Base-by-base conservation (phyloP, 768 basidiomycete genomes). In the Trametes cingulata region DNA sequence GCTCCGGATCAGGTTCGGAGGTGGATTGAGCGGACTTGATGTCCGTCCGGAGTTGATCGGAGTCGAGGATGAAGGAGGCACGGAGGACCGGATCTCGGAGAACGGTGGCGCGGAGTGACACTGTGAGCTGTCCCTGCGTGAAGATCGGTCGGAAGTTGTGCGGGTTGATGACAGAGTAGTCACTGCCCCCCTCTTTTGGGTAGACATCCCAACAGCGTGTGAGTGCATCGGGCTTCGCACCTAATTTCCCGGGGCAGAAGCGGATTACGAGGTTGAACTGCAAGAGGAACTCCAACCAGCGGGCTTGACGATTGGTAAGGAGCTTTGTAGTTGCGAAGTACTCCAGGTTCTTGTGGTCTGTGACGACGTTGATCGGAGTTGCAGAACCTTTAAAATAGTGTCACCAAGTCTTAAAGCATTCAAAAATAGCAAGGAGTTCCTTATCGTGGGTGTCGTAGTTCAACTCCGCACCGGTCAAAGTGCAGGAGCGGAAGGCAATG, bases 391-490 rank as follows among this genome's bases (percentile, higher is more conserved):
- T 47, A 27, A 74, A 64, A n/a, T 60, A 74, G 22, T 62, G 53
- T 0, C 68, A 53, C 61, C 66, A 72, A 6, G 63, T 29, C 9
- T 50, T 39, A 49, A 77, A 72, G 0, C 70, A 62, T 3, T 71
- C 63, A 6, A 83, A 66, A 39, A 84, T 74, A 1, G 78, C 78
- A 1, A 83, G 70, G 13, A 83, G 66, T 68, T 84, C 82, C 61
- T 79, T 78, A 58, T 85, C 77, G 58, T 82, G 74, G 17, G 80
- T 75, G 14, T 79, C 69, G 59, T 84, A 84, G 63, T 83, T 84
- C 1, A 67, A 25, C 64, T 85, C 76, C 0, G 76, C 65, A 0
- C 66, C 36, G 24, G 17, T 58, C 8, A 76, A 43, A 14, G 45
- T 68, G 8, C 68, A 60, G 3, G 74, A 76, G 49, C 62, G 63